Evolutionary conservation across 441 rosid genomes (phyloP), one percentile per base, ranked within the genome.

Genomic region (Isatis lusitanica): DNA sequence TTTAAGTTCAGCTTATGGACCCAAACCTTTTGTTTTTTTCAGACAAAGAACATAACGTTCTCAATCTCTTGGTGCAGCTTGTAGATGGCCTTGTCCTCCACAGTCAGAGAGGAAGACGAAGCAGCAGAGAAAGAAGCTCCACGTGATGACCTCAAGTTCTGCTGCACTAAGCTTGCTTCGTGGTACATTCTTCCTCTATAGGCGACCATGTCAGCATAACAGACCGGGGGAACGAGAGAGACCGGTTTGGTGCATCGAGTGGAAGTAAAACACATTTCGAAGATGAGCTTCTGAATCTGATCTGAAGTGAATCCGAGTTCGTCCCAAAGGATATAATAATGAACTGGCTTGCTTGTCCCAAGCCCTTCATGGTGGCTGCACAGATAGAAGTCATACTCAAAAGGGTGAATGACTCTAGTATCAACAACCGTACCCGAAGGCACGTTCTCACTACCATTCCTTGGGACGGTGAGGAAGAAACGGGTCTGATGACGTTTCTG

Each of bases 401-500:
- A 88, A 1, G 90, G 93, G 66, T 93, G 91, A 39, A 88, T 87
- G 35, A 93, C 76, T 39, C 39, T 79, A 1, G 90, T 81, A 75
- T 93, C 98, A 16, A 91, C 87, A 4, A 93, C 90, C 0, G 97
- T 93, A 15, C 98, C 97, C 0, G 94, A 90, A 59, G 84, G 82
- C 38, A 88, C 86, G 58, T 91, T 93, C 1, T 87, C 91, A 0
- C 81, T 85, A 13, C 86, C 92, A 31, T 36, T 30, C 24, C 4
- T 40, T 3, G 66, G 65, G 46, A 57, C 84, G 0, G 85, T 91
- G 68, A 91, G 91, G 68, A 91, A 93, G 63, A 93, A 75, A 12
- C 96, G 96, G 30, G 96, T 90, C 26, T 83, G 84, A 56, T 86
- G 98, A n/a, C 98, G 89, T 74, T 93, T 90, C 67, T 88, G 93